Evolutionary conservation across 148 eudicot genomes (phyloP).

Genomic region (Drosera capensis): DNA sequence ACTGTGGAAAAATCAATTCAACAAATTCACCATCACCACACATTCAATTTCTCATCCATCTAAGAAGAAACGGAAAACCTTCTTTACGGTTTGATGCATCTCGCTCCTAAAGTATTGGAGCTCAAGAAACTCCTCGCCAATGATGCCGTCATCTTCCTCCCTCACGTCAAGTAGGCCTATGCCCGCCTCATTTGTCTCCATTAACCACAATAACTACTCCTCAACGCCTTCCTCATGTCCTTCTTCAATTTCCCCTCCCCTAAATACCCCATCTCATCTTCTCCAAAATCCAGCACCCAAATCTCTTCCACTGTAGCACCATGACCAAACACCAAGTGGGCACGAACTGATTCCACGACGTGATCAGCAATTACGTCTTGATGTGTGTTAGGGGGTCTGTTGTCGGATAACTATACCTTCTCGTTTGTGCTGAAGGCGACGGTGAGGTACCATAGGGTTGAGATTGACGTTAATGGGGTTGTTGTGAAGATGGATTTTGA

Average conservation of each 20-base stretch:
- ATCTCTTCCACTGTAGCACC: constrained; percentile 24
- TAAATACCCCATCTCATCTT: constrained; percentile 26
- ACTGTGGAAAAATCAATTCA: too few relatives aligned
- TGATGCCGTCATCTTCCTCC: constrained; percentile 20
- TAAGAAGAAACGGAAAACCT: too few relatives aligned
- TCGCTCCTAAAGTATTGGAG: constrained; percentile 4
- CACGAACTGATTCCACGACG: constrained; percentile 14
- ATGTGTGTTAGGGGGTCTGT: constrained; percentile 24
- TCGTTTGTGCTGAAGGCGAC: constrained; percentile 38
- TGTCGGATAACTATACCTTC: constrained; percentile 35
- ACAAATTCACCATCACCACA: too few relatives aligned
- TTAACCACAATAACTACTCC: constrained; percentile 17
- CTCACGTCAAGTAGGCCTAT: constrained; percentile 32
- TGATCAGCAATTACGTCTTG: constrained; percentile 12
- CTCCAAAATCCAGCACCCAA: constrained; percentile 21
- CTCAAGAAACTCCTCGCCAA: constrained; percentile 15
- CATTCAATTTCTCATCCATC: too few relatives aligned
- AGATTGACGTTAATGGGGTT: constrained; percentile 31
- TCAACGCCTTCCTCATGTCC: constrained; percentile 21
- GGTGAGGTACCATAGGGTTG: constrained; percentile 11
- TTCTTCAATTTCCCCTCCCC: constrained; percentile 14
- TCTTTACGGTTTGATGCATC: too few relatives aligned
- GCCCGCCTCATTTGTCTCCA: constrained; percentile 27
- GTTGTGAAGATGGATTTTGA: constrained; percentile 34
- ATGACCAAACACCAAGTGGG: constrained; percentile 37